These are phyloP conservation scores for Ceriops zippeliana DNA, from an alignment of 345 rosid genomes.

Conservation along the genomic window DNA sequence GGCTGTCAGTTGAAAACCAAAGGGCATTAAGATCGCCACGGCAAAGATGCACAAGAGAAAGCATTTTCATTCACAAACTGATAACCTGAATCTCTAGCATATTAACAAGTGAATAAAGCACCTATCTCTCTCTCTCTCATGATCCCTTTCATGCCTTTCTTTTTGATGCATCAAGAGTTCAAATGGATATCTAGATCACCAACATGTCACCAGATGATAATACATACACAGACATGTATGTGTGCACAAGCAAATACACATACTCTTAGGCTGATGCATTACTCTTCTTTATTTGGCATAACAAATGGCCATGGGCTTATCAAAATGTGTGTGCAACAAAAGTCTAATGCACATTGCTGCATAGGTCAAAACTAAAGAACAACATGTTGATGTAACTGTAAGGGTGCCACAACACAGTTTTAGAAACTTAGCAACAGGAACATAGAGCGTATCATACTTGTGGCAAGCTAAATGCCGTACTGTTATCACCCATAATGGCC, in stretches of 20 bases:
- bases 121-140: not conserved
- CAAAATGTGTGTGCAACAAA: no score
- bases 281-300: not conserved
- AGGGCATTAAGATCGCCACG: conserved; percentile 21
- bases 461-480: conserved; percentile 97
- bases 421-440: not conserved
- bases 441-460: conserved; percentile 51
- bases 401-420: not conserved
- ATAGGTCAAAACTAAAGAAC: conserved; percentile 1
- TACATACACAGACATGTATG: no score
- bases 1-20: conserved; percentile 51
- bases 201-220: no score
- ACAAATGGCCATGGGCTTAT: no score
- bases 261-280: not conserved
- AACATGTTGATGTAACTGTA: not conserved
- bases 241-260: no score
- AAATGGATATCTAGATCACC: no score
- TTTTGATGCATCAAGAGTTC: no score
- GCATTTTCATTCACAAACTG: not conserved
- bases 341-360: no score
- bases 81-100: not conserved
- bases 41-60: conserved; percentile 15
- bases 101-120: not conserved
- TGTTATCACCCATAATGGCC: conserved; percentile 94
- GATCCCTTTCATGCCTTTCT: not conserved